Base-by-base conservation (phyloP, 2,329 filamentous ascomycete genomes). In the Pseudophaeomoniella oleicola region DNA sequence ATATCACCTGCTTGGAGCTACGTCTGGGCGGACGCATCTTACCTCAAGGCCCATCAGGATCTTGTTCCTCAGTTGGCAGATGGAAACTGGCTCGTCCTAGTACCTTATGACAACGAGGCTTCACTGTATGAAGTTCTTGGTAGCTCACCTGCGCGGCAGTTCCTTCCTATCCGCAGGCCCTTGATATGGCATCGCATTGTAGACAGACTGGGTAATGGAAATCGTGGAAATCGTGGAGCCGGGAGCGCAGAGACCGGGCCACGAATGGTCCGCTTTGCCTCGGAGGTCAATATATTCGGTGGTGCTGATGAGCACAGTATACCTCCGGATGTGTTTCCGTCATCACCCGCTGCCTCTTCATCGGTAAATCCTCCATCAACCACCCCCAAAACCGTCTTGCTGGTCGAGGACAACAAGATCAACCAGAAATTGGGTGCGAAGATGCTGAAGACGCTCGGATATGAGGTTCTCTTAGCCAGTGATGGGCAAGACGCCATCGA, bases 341-440 rank as follows among this genome's bases (percentile, higher is more conserved):
- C 30, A 27, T n/a, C 22, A 27, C 22, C 22, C n/a, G 9, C n/a
- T 27, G 22, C n/a, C 9, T 6, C 22, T 27, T 27, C 22, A n/a
- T 27, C 22, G 22, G 6, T n/a, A 27, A 6, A 9, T 27, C 22
- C 22, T n/a, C n/a, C 5, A 29, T 33, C 32, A 40, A 44, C 19
- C 15, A 42, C 30, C 18, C 15, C 35, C 3, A 32, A 42, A 9
- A 41, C 39, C 3, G 42, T 50, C 14, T 33, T 50, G 13, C 36
- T 50, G 4, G 48, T 50, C 12, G 49, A 50, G 36, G 51, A 54
- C 39, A 54, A 54, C 34, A 48, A 52, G 43, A 53, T 54, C 40
- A 54, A 54, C 30, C 50, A 43, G 34, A 50, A 47, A 30, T 42
- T 51, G 2, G 48, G 47, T 29, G 35, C 37, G 5, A 48, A 42